Percentiles rank a stretch among this genome's conserved stretches.
Evolutionary conservation across 352 stramenopile species (phyloP).

Genomic region (Phytopythium kandeliae): DNA sequence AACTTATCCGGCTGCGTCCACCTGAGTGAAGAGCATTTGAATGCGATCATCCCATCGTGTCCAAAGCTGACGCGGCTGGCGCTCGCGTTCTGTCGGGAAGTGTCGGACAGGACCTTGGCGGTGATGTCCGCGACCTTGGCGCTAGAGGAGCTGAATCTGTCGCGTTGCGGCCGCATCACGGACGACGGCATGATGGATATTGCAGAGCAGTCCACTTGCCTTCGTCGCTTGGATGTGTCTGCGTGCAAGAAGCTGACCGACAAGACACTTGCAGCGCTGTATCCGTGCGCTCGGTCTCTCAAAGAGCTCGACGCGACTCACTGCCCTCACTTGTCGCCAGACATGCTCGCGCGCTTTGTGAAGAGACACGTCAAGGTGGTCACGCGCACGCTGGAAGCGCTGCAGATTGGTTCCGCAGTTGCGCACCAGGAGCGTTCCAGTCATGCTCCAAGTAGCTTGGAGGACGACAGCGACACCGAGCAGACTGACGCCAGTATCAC

Average conservation of each 20-base stretch:
- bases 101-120: constrained; percentile 70
- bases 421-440: not conserved
- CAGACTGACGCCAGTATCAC: not conserved
- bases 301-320: constrained; percentile 77
- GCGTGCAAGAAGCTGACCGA: constrained; percentile 83
- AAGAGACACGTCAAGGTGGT: constrained; percentile 49
- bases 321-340: constrained; percentile 55
- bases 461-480: not conserved
- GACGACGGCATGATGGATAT: constrained; percentile 82
- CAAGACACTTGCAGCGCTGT: constrained; percentile 38
- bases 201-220: constrained; percentile 55
- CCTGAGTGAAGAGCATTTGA: constrained; percentile 59
- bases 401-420: constrained; percentile 1
- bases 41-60: constrained; percentile 69
- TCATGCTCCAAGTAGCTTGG: no score
- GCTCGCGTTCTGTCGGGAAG: constrained; percentile 75
- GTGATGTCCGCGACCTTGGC: constrained; percentile 75
- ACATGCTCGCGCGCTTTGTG: constrained; percentile 49
- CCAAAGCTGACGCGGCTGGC: constrained; percentile 61
- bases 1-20: constrained; percentile 80
- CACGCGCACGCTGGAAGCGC: constrained; percentile 35
- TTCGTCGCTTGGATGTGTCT: constrained; percentile 62
- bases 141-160: constrained; percentile 68
- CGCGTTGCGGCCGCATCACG: constrained; percentile 71
- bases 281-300: constrained; percentile 50